Evolutionary conservation across 805 yeast genomes (phyloP), one percentile per base, ranked within the genome.

Genomic region (Candida lessepsii): DNA sequence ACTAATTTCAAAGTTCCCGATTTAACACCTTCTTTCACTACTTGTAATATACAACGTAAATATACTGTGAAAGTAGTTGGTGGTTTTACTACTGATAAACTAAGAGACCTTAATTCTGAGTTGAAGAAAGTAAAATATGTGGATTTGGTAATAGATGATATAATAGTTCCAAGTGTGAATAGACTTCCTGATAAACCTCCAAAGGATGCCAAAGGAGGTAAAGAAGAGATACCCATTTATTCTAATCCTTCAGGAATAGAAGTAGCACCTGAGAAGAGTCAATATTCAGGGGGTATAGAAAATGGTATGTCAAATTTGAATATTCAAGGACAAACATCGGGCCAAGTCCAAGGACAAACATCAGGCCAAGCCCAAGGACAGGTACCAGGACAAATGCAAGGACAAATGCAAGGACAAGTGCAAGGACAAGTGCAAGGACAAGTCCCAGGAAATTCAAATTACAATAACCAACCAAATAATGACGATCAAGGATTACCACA

Each of bases 41-140:
- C 80, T 4, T 80, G 86, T 50, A 80, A 79, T 50, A 67, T 82
- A 16, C 52, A 62, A 9, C 63, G 84, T 27, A 46, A 42, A 29
- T 60, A 60, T 36, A 35, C 43, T 8, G 37, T 58, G 5, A 19
- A 45, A 2, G 45, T 60, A 1, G 45, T 39, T 2, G 63, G 51
- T 8, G 63, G 61, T 5, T 56, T 60, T 25, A 51, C 61, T 5
- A 39, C 53, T 37, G 62, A 56, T 29, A 51, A 48, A 35, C 45
- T 63, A 13, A 11, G 13, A 16, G 61, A 57, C 28, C 49, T 49
- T 20, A 24, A 25, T 9, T 66, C 59, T 29, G 13, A 39, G 9
- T 46, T 44, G 8, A 42, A 42, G 16, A 60, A 56, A 29, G 42
- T 63, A 15, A 54, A 46, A 34, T 51, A 49, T 33, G 62, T 65